Conservation (phyloP, 2,329 filamentous ascomycete species). For the Ascochyta pisi region DNA sequence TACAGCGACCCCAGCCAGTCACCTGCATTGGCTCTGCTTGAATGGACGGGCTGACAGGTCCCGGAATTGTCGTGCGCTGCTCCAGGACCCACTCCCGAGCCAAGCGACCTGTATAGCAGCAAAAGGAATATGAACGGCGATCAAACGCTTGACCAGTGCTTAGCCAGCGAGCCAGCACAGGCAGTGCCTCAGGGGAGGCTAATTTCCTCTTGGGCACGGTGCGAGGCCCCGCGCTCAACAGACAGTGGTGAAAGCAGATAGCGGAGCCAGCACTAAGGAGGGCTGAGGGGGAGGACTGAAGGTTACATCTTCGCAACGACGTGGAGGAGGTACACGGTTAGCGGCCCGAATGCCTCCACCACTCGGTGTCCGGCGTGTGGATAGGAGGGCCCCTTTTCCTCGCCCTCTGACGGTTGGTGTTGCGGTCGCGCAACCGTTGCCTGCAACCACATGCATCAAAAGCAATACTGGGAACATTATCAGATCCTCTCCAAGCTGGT, state of each 20-base stretch:
- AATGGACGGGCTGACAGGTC: constrained; percentile 24
- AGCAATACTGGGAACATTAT: neutral
- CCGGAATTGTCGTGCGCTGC: constrained; percentile 28
- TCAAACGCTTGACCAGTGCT: constrained; percentile 50
- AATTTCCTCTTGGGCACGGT: constrained; percentile 30
- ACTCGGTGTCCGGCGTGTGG: constrained; percentile 25
- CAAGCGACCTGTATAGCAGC: constrained; percentile 22
- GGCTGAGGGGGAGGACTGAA: constrained; percentile 16
- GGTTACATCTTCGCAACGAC: constrained; percentile 31
- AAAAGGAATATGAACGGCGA: constrained; percentile 46
- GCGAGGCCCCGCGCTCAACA: constrained; percentile 24
- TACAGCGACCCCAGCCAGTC: constrained; percentile 26
- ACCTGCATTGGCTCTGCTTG: constrained; percentile 16
- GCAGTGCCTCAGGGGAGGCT: constrained; percentile 40
- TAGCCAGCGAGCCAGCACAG: constrained; percentile 34
- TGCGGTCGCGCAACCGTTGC: constrained; percentile 5
- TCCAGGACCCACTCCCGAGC: constrained; percentile 1
- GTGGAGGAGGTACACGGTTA: constrained; percentile 27
- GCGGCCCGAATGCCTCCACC: constrained; percentile 32
- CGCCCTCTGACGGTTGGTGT: neutral
- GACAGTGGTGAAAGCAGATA: constrained; percentile 25
- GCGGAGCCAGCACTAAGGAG: constrained; percentile 31
- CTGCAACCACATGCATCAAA: constrained; percentile 5
- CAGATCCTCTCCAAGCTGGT: neutral
- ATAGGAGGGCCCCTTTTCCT: constrained; percentile 8